Percentiles rank a stretch among this genome's conserved stretches.
Conservation (phyloP, 495 filamentous ascomycete species). For the Lasiosphaeria ovina region DNA sequence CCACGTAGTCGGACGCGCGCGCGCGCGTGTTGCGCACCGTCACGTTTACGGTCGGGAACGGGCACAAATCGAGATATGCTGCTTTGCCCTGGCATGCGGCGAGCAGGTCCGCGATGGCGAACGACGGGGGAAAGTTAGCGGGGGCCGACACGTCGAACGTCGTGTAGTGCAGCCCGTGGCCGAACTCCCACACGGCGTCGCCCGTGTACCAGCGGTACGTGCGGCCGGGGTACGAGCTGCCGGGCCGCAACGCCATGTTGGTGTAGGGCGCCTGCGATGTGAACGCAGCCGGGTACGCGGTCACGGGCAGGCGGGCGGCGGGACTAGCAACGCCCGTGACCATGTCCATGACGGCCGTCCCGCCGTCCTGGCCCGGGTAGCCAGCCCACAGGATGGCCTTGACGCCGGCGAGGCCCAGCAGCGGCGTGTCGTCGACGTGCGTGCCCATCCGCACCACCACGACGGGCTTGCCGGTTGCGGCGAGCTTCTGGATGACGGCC, state of each 20-base stretch:
- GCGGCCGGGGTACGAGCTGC: constrained; percentile 36
- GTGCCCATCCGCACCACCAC: constrained; percentile 47
- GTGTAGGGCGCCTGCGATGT: constrained; percentile 39
- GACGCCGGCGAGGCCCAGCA: constrained; percentile 50
- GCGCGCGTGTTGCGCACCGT: constrained; percentile 50
- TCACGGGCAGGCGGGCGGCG: constrained; percentile 61
- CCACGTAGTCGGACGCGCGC: constrained; percentile 54
- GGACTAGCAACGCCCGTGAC: constrained; percentile 53
- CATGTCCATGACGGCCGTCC: constrained; percentile 50
- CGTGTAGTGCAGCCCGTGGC: constrained; percentile 49
- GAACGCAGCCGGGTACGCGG: constrained; percentile 45
- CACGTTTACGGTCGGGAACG: constrained; percentile 40
- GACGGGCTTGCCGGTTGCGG: constrained; percentile 36
- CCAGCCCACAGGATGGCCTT: constrained; percentile 52
- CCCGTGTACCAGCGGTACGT: constrained; percentile 45
- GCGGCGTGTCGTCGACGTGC: constrained; percentile 53
- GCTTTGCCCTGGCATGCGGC: constrained; percentile 19
- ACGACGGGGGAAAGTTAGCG: constrained; percentile 7
- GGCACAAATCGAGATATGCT: constrained; percentile 37
- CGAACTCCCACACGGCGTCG: constrained; percentile 42
- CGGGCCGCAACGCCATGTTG: constrained; percentile 44
- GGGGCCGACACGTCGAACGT: constrained; percentile 44
- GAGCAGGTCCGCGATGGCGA: constrained; percentile 23
- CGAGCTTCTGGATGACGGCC: constrained; percentile 34
- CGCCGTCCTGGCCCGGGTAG: constrained; percentile 57